phyloP scores from a whole-genome alignment of 805 yeast genomes.

The Nakazawaea peltata region DNA sequence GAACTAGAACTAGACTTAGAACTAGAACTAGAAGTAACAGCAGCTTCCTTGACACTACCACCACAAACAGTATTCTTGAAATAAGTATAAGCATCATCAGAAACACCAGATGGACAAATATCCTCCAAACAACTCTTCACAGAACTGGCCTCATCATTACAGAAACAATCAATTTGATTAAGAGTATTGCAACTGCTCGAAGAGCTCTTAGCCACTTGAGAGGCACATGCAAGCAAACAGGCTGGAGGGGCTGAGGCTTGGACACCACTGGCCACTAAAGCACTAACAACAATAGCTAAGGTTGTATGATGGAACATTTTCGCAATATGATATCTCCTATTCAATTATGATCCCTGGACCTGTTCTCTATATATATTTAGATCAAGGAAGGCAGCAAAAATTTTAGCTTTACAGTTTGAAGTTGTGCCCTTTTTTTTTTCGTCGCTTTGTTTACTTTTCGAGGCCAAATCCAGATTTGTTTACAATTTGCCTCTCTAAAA shows the following conservation, averaged over 20 bases:
- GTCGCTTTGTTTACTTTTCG: no score
- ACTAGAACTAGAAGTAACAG: conserved; percentile 16
- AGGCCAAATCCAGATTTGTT: no score
- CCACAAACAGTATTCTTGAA: conserved; percentile 47
- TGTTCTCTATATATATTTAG: no score
- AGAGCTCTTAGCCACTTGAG: conserved; percentile 52
- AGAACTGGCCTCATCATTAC: conserved; percentile 44
- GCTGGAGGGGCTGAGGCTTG: conserved; percentile 63
- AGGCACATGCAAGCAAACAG: conserved; percentile 89
- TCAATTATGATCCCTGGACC: no score
- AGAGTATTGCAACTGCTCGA: conserved; percentile 49
- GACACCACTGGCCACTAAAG: conserved; percentile 29
- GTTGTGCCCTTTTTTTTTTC: no score
- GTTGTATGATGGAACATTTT: background rate
- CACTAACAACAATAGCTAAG: conserved; percentile 18
- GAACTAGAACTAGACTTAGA: conserved; percentile 22
- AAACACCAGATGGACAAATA: conserved; percentile 60
- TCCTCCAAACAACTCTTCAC: conserved; percentile 56
- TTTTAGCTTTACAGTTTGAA: no score
- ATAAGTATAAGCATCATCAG: conserved; percentile 49
- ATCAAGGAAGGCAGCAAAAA: no score
- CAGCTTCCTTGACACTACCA: conserved; percentile 25
- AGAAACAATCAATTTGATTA: conserved; percentile 62
- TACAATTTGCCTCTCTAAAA: no score
- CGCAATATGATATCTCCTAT: no score